Evolutionary conservation across 129 eudicot genomes (phyloP), one percentile per base, ranked within the genome.

Genomic region (Kitagawia praeruptora): DNA sequence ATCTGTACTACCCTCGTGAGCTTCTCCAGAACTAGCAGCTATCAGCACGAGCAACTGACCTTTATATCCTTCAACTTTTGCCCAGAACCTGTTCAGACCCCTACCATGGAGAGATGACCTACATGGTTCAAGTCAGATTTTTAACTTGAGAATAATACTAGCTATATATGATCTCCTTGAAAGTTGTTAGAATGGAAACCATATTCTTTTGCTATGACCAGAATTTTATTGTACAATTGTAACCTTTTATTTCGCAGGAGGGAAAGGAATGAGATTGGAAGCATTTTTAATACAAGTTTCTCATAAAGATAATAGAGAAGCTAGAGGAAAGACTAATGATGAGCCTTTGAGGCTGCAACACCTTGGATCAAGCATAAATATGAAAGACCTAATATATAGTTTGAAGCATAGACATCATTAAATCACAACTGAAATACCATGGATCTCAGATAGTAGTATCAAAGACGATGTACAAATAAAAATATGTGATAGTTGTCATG

Each of bases 51-150:
- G 87, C 75, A 86, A 58, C 13, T 96, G 94, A 56, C 92, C 98
- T 81, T 87, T 85, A 82, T 95, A 95, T 46, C 98, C 98, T 80
- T 90, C 98, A 77, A 86, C 86, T 66, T 86, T 89, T 56, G 98
- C 87, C 97, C 97, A 95, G 67, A 95, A 89, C 74, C 98, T 89
- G 76, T 90, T 92, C 80, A 95, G 82, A 79, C 98, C 98, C 87
- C 87, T 95, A 42, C 98, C 98, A 86, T 95, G 93, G 81, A 87
- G 80, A 87, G 91, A 82, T 39, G 98, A 89, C 87, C 98, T 94
- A 77, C 75, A 80, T 49, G 27, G 82, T 80, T 70, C 27, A 44
- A 66, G 12, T 78, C 1, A 34, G 80, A 79, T 18, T 39, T 1
- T 5, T 27, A 80, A 8, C 31, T 21, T 27, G 27, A 23, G 28